Evolutionary conservation across 495 filamentous ascomycete species (phyloP), one percentile per base, ranked within the genome.

Genomic region (Daldinia decipiens): DNA sequence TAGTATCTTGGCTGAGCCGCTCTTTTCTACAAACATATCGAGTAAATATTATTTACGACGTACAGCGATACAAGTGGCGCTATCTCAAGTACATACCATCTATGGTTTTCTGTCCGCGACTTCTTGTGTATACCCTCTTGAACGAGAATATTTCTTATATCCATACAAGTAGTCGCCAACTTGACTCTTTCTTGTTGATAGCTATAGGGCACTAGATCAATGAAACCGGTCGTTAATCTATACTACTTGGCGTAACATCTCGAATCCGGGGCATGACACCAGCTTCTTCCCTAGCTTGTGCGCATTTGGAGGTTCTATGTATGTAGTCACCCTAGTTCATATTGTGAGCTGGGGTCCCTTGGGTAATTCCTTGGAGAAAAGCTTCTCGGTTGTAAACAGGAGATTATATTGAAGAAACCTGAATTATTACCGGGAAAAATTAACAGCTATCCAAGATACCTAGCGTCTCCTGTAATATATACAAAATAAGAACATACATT

Each of bases 191-290:
- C n/a, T 13, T 9, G 7, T 47, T 5, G 2, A 47, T 21, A 21
- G n/a, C 11, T n/a, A 39, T 57, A 39, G 31, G n/a, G n/a, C 4
- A 55, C 21, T 4, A 39, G 53, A 31, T 38, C 27, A 57, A 52
- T 29, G 56, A 43, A 69, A 63, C 53, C 43, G 52, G 53, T 53
- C 36, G 43, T 24, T 43, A 39, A 17, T 55, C 36, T 43, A 40
- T 27, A 58, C 40, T 45, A 40, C 59, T 53, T 59, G 53, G 66
- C 34, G 43, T 24, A 40, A 40, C 51, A 53, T 24, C 53, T 38
- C 53, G 63, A 65, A 70, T 70, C 67, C 53, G 60, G 67, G 67
- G 67, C 54, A 59, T 32, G 19, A 59, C 53, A 56, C 43, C 66
- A 43, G 47, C 53, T 58, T 63, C 59, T 63, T 59, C 66, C 58